Evolutionary conservation across 345 rosid species (phyloP).

Genomic region (Geranium brycei): DNA sequence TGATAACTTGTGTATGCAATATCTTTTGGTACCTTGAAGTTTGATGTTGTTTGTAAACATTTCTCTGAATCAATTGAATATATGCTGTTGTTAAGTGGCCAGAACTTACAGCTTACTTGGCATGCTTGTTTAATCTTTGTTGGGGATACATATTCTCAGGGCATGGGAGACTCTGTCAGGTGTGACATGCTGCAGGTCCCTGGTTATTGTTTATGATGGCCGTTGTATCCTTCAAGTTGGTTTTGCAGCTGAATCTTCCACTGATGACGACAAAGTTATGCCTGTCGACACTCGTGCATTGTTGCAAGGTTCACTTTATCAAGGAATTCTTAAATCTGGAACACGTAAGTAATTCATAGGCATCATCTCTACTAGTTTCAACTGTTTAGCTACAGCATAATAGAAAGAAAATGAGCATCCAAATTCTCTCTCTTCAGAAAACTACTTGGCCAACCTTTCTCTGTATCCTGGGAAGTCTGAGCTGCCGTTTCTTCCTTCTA

Average conservation of each 20-base stretch:
- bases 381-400: conserved; percentile 3
- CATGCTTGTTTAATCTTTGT: conserved; percentile 1
- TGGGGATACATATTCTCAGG: conserved; percentile 28
- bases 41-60: not conserved
- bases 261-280: conserved; percentile 21
- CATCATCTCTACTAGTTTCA: not conserved
- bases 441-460: conserved; percentile 78
- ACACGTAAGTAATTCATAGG: conserved; percentile 39
- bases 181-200: conserved; percentile 62
- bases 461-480: conserved; percentile 84
- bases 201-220: conserved; percentile 49
- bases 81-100: not conserved
- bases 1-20: not conserved
- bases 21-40: not conserved
- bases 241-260: conserved; percentile 45
- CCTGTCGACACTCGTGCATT: conserved; percentile 42
- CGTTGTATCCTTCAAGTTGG: conserved; percentile 62
- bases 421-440: conserved; percentile 35
- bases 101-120: not conserved
- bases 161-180: conserved; percentile 67
- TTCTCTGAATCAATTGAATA: not conserved
- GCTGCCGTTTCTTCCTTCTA: conserved; percentile 74
- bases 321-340: conserved; percentile 53
- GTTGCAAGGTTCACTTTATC: conserved; percentile 60
- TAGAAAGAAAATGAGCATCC: conserved; percentile 1